Evolutionary conservation across 371 early-diverging fungal genomes (phyloP), one percentile per base, ranked within the genome.

Genomic region (Entomophthora muscae): DNA sequence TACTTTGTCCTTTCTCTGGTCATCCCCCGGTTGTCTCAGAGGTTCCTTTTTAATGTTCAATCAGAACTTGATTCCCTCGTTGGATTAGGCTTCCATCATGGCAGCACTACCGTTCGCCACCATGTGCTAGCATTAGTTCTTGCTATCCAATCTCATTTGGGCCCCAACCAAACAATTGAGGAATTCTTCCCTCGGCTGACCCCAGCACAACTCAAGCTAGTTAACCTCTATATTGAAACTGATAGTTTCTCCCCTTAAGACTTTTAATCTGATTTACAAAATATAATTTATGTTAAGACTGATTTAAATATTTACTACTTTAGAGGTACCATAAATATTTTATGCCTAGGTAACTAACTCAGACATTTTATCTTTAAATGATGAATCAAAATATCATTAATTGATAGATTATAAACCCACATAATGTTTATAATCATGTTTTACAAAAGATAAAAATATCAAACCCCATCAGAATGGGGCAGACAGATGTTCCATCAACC

Each of bases 131-230:
- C 23, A 24, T 7, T 61, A 17, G 61, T 61, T 17, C 27, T 61
- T 13, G 61, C 61, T 12, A 42, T 61, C 10, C 31, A 33, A 7
- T 12, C 31, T 5, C 61, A 32, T 7, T 23, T 61, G 24, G 21
- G n/a, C n/a, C n/a, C 31, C n/a, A 22, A 17, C 13, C 13, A n/a
- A n/a, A 22, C 31, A 1, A 33, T 61, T 22, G 12, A 24, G 42
- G 21, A 31, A 1, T 61, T 61, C 27, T 61, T 61, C 42, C 61
- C 61, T n/a, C 31, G 42, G 17, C 61, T 61, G 17, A 33, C 61
- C 21, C 61, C 61, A 7, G 33, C 61, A 5, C 61, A 61, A 33
- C 23, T 61, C 42, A 61, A 51, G 21, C 26, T 61, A n/a, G 42
- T 61, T 3, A 31, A 61, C n/a, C 26, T 61, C 23, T 61, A 61